Evolutionary conservation across 768 basidiomycete species (phyloP), one percentile per base, ranked within the genome.

Genomic region (Saitozyma sp.): DNA sequence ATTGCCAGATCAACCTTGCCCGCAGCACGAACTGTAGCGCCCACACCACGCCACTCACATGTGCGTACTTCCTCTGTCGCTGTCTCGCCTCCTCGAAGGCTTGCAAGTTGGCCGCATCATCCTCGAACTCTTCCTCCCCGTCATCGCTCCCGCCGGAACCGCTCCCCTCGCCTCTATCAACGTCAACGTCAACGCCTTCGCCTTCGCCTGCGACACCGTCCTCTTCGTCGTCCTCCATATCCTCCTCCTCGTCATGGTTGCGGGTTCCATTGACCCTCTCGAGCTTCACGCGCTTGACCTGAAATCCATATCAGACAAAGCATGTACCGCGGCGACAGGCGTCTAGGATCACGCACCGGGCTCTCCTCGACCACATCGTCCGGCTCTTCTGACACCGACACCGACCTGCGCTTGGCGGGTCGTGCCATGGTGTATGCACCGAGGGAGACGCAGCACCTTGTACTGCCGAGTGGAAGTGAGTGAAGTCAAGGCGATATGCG

Each of bases 61-160:
- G n/a, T 80, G 83, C 76, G 68, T 81, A 61, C 77, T 81, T 56
- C 73, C 78, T 64, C 78, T 81, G n/a, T 46, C 45, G 11, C 40
- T 68, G 82, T 67, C 85, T 17, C n/a, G 41, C 49, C 53, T 63
- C 61, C 9, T 45, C 17, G 11, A 45, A 57, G 4, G 41, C 45
- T 19, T 41, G 8, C 40, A 45, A 39, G 42, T 63, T 41, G 46
- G 46, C 42, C 48, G 52, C 48, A 13, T 59, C 48, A 37, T 89
- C 80, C 50, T 82, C 83, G 20, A 82, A 84, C 11, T 85, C 85
- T 54, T 89, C 82, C 43, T 80, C 81, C 50, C 84, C 85, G 9
- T 84, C 84, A 58, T 88, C 81, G 53, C 85, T 82, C 61, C 84
- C 83, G 64, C 90, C 89, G 61, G 45, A 46, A 46, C n/a, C 89